Evolutionary conservation across 1,284 basidiomycete species (phyloP), one percentile per base, ranked within the genome.

Genomic region (Cryptococcus wingfieldii): DNA sequence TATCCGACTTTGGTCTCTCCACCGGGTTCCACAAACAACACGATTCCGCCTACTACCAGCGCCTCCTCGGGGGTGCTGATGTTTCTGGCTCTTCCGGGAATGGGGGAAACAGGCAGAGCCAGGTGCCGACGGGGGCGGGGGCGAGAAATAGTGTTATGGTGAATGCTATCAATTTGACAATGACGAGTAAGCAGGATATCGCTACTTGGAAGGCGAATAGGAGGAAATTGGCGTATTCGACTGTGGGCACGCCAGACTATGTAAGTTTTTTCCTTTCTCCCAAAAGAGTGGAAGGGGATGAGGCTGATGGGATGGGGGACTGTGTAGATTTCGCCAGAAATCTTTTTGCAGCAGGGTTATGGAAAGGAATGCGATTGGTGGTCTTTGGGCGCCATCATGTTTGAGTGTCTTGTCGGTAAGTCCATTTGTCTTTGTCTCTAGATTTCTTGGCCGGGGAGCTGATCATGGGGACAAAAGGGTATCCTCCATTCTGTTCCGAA

Each of bases 121-220:
- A 48, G 8, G 55, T 53, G 10, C 39, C 18, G 2, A 57, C 52
- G 10, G 59, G 56, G 13, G 59, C 57, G 10, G 66, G 64, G 28
- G 72, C 87, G 38, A 82, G 93, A 54, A 97, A 97, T 72, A 92
- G 89, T 62, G 93, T 97, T 50, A 92, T 93, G 81, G 89, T 97
- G 58, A 95, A 95, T 75, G 85, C 90, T 9, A 96, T 97, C 72
- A 90, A 96, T 71, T 80, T 97, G 56, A 95, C 92, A 0, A 95
- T 96, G 86, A 90, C 89, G 52, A 85, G 86, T 69, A 85, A 85
- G 70, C 90, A 96, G 70, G 89, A 93, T 78, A 97, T 97, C 66
- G 90, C 92, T 19, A 98, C 95, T 2, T 98, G 95, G 95, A 98
- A 98, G 77, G 94, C 95, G 5, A 98, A 98, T 78, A 84, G 95